These are phyloP conservation scores for Lolium multiflorum DNA, from an alignment of 176 grass and related monocot genomes.

Conservation along the genomic window DNA sequence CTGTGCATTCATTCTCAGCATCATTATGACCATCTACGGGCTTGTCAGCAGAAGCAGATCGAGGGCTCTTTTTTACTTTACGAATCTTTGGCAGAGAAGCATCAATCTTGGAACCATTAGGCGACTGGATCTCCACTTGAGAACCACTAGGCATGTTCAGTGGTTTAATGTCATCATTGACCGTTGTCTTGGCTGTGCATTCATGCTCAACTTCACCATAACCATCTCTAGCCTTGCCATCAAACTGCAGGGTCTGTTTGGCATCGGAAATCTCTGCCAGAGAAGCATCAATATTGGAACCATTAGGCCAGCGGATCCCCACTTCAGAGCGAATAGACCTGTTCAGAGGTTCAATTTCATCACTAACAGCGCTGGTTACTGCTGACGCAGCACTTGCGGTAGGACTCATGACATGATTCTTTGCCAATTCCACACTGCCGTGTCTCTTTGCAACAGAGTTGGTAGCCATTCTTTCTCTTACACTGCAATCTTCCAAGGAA, in stretches of 20 bases:
- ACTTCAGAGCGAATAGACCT: slow-evolving; percentile 30
- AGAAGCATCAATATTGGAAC: slow-evolving; percentile 30
- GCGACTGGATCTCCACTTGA: slow-evolving; percentile 26
- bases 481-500: slow-evolving; percentile 42
- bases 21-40: slow-evolving; percentile 19
- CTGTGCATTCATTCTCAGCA: slow-evolving; percentile 33
- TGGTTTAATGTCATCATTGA: slow-evolving; percentile 38
- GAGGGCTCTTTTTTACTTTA: slow-evolving; percentile 35
- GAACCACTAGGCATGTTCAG: slow-evolving; percentile 36
- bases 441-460: slow-evolving; percentile 46
- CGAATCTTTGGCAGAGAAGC: slow-evolving; percentile 39
- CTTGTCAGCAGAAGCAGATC: slow-evolving; percentile 12
- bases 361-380: slow-evolving; percentile 29
- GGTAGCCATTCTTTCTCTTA: slow-evolving; percentile 50
- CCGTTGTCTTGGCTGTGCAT: neutral
- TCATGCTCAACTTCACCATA: slow-evolving; percentile 39
- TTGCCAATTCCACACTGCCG: slow-evolving; percentile 40
- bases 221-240: slow-evolving; percentile 28
- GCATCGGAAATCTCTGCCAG: slow-evolving; percentile 36
- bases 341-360: slow-evolving; percentile 36
- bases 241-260: slow-evolving; percentile 22
- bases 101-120: slow-evolving; percentile 34
- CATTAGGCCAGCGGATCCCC: slow-evolving; percentile 24
- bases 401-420: slow-evolving; percentile 31
- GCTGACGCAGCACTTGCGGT: slow-evolving; percentile 36